Evolutionary conservation across 192 early-diverging fungal genomes (phyloP).

Genomic region (Dissophora ornata): DNA sequence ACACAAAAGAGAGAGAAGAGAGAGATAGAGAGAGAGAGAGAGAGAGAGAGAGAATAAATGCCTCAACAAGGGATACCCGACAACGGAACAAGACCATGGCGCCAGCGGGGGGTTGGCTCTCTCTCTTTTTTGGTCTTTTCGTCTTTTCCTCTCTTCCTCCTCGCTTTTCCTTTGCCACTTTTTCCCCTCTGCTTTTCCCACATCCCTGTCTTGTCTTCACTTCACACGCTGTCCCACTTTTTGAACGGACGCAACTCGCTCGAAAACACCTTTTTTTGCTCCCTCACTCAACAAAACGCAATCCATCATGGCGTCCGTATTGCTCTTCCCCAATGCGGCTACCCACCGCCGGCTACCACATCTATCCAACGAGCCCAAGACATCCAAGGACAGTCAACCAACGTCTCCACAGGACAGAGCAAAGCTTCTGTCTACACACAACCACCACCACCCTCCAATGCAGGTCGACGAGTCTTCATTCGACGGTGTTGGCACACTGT

Average conservation of each 20-base stretch:
- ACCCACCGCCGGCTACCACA: slow-evolving; percentile 42
- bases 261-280: too few relatives aligned
- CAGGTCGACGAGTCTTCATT: background rate
- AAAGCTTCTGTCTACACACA: background rate
- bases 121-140: too few relatives aligned
- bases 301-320: slow-evolving; percentile 31
- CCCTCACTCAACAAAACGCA: too few relatives aligned
- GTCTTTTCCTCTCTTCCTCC: too few relatives aligned
- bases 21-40: background rate
- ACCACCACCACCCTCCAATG: background rate
- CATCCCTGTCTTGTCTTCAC: too few relatives aligned
- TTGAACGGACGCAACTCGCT: too few relatives aligned
- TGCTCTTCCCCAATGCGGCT: slow-evolving; percentile 38
- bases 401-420: background rate
- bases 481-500: background rate
- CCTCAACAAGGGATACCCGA: too few relatives aligned
- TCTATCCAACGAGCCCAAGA: slow-evolving; percentile 21
- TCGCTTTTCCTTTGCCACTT: too few relatives aligned
- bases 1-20: background rate
- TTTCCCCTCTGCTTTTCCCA: too few relatives aligned
- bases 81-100: too few relatives aligned
- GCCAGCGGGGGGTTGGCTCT: too few relatives aligned
- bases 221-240: too few relatives aligned
- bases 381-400: background rate
- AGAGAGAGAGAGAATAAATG: slow-evolving; percentile 1